A percentile compares a stretch with the other conserved stretches of the same genome.
Conservation (phyloP, 78 protist species). For the Dictyostelium brefeldianum region DNA sequence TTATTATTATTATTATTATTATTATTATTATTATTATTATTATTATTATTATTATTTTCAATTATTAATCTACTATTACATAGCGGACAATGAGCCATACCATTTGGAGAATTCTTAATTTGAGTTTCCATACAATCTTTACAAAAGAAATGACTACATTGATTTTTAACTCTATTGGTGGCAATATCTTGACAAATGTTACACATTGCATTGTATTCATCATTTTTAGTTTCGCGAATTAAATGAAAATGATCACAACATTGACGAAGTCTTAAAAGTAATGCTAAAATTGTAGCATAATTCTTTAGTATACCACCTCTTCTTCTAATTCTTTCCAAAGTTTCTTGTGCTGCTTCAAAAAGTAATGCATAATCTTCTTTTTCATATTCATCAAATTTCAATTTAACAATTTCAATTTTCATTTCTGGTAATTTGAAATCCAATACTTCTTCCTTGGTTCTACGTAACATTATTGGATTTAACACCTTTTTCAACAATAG, state of each 20-base stretch:
- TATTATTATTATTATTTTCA: not conserved
- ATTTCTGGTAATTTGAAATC: constrained; percentile 23
- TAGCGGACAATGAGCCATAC: not conserved
- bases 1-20: not conserved
- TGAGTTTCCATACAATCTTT: constrained; percentile 10
- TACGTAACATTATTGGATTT: constrained; percentile 67
- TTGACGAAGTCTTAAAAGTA: constrained; percentile 51
- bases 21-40: not conserved
- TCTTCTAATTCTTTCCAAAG: not conserved
- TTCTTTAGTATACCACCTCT: constrained; percentile 41
- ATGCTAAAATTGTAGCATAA: constrained; percentile 43
- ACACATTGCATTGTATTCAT: not conserved
- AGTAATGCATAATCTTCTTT: not conserved
- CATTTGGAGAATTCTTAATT: not conserved
- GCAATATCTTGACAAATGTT: constrained; percentile 5
- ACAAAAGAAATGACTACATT: constrained; percentile 35
- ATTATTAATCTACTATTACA: constrained; percentile 4
- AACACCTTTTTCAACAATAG: constrained; percentile 3
- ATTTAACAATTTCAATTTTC: not conserved
- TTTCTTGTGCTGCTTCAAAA: constrained; percentile 7
- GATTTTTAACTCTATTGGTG: not conserved
- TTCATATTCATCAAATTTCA: constrained; percentile 14
- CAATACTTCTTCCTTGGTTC: constrained; percentile 6
- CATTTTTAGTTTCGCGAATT: not conserved
- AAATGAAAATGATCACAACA: constrained; percentile 54